Conservation (phyloP, 768 basidiomycete species). For the Pleurotus tuoliensis region DNA sequence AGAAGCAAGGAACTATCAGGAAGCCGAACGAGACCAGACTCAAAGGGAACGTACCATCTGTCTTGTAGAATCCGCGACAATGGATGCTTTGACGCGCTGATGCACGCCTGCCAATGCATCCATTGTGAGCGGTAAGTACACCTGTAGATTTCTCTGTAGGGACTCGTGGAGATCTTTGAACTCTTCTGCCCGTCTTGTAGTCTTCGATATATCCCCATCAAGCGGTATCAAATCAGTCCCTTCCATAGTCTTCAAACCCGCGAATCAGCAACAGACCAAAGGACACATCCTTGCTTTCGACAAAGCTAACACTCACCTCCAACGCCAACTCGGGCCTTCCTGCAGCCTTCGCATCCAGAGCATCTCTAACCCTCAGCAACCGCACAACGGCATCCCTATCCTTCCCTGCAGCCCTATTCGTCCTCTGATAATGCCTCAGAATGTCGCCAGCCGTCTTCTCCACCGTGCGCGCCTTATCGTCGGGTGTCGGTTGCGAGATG, state of each 20-base stretch:
- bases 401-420: constrained; percentile 66
- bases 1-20: constrained; percentile 7
- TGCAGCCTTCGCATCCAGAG: constrained; percentile 68
- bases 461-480: constrained; percentile 62
- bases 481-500: constrained; percentile 56
- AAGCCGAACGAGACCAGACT: neutral
- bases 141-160: constrained; percentile 85
- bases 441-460: constrained; percentile 79
- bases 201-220: constrained; percentile 78
- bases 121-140: constrained; percentile 89
- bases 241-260: constrained; percentile 66
- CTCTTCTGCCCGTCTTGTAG: constrained; percentile 82
- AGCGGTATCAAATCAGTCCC: constrained; percentile 85
- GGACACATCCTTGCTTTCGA: neutral
- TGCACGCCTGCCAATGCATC: constrained; percentile 83
- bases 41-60: constrained; percentile 56
- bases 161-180: constrained; percentile 86
- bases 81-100: constrained; percentile 67
- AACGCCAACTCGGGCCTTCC: constrained; percentile 75
- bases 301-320: constrained; percentile 51
- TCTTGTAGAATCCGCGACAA: constrained; percentile 68
- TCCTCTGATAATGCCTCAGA: constrained; percentile 74
- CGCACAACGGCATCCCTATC: constrained; percentile 72
- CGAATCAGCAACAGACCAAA: neutral
- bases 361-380: constrained; percentile 77